Percentiles rank a stretch among this genome's conserved stretches.
phyloP scores from a whole-genome alignment of 805 yeast species.

The Suhomyces sp. region DNA sequence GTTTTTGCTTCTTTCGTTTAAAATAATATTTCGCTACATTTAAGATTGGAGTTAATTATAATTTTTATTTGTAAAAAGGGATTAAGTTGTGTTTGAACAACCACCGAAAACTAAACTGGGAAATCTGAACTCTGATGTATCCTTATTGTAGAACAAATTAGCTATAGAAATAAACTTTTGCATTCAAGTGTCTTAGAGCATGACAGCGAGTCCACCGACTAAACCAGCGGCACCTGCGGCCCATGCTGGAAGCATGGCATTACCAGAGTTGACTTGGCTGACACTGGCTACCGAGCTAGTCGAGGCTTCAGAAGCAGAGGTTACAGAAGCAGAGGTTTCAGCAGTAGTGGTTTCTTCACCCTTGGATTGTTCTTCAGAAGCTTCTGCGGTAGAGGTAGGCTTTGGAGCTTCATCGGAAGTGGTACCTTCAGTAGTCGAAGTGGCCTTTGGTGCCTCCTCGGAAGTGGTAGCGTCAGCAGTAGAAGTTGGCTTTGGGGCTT shows the following conservation, averaged over 20 bases:
- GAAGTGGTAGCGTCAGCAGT: slow-evolving; percentile 3
- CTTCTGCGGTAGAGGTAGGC: slow-evolving; percentile 2
- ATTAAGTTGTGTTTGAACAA: neutral
- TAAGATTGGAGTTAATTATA: neutral
- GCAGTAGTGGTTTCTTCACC: slow-evolving; percentile 7
- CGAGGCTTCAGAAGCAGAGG: slow-evolving; percentile 9
- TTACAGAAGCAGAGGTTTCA: slow-evolving; percentile 8
- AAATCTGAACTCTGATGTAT: neutral
- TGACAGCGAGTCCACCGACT: slow-evolving; percentile 11
- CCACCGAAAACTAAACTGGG: neutral
- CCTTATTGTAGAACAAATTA: neutral
- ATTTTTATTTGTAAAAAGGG: neutral
- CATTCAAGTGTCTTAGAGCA: slow-evolving; percentile 5
- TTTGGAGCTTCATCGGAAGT: slow-evolving; percentile 2
- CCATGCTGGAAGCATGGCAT: slow-evolving; percentile 7
- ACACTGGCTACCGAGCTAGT: slow-evolving; percentile 5
- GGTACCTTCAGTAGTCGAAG: slow-evolving; percentile 9
- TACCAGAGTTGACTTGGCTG: slow-evolving; percentile 14
- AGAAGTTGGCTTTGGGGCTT: slow-evolving; percentile 3
- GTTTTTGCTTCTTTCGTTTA: neutral
- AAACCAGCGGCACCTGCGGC: slow-evolving; percentile 9
- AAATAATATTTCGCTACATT: neutral
- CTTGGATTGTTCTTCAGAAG: neutral
- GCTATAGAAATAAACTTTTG: neutral
- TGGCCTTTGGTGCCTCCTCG: slow-evolving; percentile 4